A percentile compares a stretch with the other conserved stretches of the same genome.
These are phyloP conservation scores for Penicillium canariense DNA, from an alignment of 495 filamentous ascomycete species.

Conservation along the genomic window DNA sequence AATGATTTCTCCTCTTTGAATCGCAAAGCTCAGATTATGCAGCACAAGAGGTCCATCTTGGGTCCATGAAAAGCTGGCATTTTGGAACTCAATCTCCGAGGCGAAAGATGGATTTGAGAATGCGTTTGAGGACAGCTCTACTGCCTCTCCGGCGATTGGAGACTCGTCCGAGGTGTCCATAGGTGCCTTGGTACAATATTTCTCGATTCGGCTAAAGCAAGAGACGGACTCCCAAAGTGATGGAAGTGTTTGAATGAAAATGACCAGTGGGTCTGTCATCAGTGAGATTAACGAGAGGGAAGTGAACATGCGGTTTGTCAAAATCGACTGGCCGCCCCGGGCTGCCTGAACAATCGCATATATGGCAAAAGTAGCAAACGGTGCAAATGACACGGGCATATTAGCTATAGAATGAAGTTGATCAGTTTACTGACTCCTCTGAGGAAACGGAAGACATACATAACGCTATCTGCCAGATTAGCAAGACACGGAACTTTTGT, in stretches of 20 bases:
- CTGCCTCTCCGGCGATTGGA: not conserved
- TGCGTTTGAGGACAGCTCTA: not conserved
- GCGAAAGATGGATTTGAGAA: not conserved
- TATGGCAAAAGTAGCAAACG: conserved; percentile 43
- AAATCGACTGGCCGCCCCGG: conserved; percentile 35
- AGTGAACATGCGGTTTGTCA: conserved; percentile 39
- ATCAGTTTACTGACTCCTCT: not conserved
- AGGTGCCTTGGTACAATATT: conserved; percentile 14
- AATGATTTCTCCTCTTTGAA: conserved; percentile 17
- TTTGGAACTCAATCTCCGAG: conserved; percentile 1
- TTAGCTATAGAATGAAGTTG: conserved; percentile 3
- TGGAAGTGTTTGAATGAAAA: conserved; percentile 28
- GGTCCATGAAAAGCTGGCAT: conserved; percentile 11
- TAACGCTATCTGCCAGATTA: conserved; percentile 13
- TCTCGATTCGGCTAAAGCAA: conserved; percentile 33
- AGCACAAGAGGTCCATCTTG: not conserved
- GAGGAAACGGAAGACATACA: conserved; percentile 9
- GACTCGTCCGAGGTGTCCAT: not conserved
- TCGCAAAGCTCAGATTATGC: not conserved
- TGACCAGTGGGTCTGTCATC: conserved; percentile 27
- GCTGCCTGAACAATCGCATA: conserved; percentile 42
- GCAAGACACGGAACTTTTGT: conserved; percentile 13
- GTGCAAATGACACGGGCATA: conserved; percentile 17
- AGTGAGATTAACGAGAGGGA: conserved; percentile 35
- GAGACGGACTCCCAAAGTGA: conserved; percentile 18